Percentiles rank a stretch among this genome's conserved stretches.
These are phyloP conservation scores for Coemansia asiatica DNA, from an alignment of 192 early-diverging fungal genomes.

Conservation along the genomic window DNA sequence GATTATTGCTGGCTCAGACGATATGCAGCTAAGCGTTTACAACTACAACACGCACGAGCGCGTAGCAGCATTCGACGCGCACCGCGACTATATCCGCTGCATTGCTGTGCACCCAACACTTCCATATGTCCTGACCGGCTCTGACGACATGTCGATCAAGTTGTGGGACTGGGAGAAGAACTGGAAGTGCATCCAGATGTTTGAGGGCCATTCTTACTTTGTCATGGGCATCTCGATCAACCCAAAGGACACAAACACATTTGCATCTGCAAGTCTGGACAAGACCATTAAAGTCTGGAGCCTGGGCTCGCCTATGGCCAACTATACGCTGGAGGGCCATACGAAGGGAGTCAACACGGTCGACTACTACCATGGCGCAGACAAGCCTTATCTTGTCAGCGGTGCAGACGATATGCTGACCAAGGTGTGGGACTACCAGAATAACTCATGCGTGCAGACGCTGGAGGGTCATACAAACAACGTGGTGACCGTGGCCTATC, in stretches of 20 bases:
- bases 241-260: conserved; percentile 99
- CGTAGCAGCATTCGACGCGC: conserved; percentile 92
- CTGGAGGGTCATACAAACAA: conserved; percentile 97
- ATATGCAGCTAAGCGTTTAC: conserved; percentile 96
- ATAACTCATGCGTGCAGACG: conserved; percentile 98
- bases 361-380: conserved; percentile 96
- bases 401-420: conserved; percentile 94
- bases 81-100: conserved; percentile 94
- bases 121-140: conserved; percentile 87
- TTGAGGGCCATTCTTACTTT: conserved; percentile 97
- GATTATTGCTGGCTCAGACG: conserved; percentile 94
- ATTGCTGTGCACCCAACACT: conserved; percentile 97
- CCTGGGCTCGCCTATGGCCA: conserved; percentile 85
- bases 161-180: conserved; percentile 99
- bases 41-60: conserved; percentile 99
- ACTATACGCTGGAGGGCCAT: conserved; percentile 97
- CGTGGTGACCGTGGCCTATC: conserved; percentile 85
- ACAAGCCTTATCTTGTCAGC: conserved; percentile 95
- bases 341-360: conserved; percentile 97
- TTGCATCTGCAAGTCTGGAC: conserved; percentile 96
- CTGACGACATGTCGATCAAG: conserved; percentile 97
- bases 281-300: conserved; percentile 98
- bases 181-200: conserved; percentile 95
- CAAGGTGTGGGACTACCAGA: conserved; percentile 99
- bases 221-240: conserved; percentile 97